Evolutionary conservation across 768 basidiomycete genomes (phyloP).

Genomic region (Auricularia cornea): DNA sequence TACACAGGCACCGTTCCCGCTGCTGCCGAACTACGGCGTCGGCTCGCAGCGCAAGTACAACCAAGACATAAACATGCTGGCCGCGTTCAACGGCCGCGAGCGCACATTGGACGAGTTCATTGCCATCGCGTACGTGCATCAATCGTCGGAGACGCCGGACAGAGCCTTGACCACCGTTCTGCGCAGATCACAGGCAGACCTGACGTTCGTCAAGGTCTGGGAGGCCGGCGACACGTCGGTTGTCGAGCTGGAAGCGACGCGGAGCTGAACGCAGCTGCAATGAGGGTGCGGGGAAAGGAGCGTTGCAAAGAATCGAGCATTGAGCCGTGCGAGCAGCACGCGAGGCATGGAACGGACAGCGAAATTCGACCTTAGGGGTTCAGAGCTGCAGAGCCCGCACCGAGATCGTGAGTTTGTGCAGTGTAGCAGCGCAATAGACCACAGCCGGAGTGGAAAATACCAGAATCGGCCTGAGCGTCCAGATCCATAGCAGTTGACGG

Average conservation of each 20-base stretch:
- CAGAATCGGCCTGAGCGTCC: too few relatives aligned
- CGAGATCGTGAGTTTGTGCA: too few relatives aligned
- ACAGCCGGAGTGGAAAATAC: too few relatives aligned
- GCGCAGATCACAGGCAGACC: constrained; percentile 16
- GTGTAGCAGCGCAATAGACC: too few relatives aligned
- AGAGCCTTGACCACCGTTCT: background rate
- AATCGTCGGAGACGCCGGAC: background rate
- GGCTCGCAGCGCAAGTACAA: constrained; percentile 33
- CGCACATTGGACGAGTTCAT: constrained; percentile 35
- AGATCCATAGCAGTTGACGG: too few relatives aligned
- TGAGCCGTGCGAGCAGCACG: too few relatives aligned
- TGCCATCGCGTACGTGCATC: constrained; percentile 21
- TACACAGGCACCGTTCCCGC: constrained; percentile 36
- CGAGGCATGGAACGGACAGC: too few relatives aligned
- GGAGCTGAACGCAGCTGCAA: too few relatives aligned
- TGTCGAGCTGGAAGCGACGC: constrained; percentile 3
- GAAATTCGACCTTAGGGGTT: too few relatives aligned
- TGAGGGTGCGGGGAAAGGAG: too few relatives aligned
- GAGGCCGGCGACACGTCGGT: constrained; percentile 24
- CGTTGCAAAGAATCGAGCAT: too few relatives aligned
- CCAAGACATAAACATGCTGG: constrained; percentile 41
- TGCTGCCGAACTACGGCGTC: constrained; percentile 41
- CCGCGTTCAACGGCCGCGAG: constrained; percentile 33
- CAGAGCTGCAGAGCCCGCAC: too few relatives aligned
- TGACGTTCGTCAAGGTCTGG: constrained; percentile 33